Conservation (phyloP, 139 green algal genomes). For the Tetraselmis striata region DNA sequence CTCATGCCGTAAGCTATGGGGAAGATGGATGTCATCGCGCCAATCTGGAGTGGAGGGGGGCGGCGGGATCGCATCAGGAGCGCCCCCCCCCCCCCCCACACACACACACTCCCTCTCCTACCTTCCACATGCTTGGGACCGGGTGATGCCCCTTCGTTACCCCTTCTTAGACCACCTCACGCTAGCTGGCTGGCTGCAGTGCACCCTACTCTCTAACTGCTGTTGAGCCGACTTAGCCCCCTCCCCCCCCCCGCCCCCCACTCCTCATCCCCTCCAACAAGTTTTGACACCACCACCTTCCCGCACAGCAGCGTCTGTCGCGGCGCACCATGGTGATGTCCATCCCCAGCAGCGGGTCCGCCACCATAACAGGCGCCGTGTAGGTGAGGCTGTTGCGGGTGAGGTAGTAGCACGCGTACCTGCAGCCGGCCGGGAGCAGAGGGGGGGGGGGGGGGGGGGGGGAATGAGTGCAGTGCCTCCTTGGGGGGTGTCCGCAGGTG, state of each 20-base stretch:
- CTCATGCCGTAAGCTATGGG: conserved; percentile 78
- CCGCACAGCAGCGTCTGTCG: too few species aligned
- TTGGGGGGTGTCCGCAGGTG: not conserved
- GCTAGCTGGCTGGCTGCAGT: too few species aligned
- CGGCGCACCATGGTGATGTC: conserved; percentile 56
- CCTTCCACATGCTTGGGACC: not conserved
- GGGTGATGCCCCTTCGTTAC: too few species aligned
- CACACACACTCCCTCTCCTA: not conserved
- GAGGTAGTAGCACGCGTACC: conserved; percentile 87
- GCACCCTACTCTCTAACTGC: too few species aligned
- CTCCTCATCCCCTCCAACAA: too few species aligned
- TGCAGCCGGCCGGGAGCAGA: not conserved
- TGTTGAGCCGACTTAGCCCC: too few species aligned
- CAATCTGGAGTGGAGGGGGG: conserved; percentile 48
- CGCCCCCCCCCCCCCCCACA: not conserved
- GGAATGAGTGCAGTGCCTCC: not conserved
- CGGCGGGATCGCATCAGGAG: not conserved
- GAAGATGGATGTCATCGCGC: conserved; percentile 89
- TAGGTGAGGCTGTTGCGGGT: conserved; percentile 91
- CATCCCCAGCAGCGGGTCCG: conserved; percentile 66
- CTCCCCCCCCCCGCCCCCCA: too few species aligned
- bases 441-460: not conserved
- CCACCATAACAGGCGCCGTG: conserved; percentile 86
- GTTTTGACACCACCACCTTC: too few species aligned
- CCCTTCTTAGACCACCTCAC: too few species aligned